Conservation (phyloP, 768 basidiomycete genomes). For the Podaxis rugospora region DNA sequence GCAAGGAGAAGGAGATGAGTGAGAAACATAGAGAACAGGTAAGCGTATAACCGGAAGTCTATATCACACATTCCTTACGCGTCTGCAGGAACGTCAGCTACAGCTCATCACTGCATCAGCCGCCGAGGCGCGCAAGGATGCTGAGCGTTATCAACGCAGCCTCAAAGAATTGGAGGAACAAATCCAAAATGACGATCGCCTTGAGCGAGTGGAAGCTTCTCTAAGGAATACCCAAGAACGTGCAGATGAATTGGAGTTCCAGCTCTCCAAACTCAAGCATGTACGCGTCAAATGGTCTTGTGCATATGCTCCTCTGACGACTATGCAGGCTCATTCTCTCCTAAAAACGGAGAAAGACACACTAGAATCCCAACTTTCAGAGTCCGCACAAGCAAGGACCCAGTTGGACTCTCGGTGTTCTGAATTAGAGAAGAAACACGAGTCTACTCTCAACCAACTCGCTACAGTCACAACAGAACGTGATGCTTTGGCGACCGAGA, state of each 20-base stretch:
- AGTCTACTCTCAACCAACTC: slow-evolving; percentile 38
- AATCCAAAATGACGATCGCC: slow-evolving; percentile 79
- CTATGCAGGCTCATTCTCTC: slow-evolving; percentile 45
- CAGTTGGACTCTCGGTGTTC: slow-evolving; percentile 46
- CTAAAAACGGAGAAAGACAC: slow-evolving; percentile 60
- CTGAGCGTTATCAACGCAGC: slow-evolving; percentile 50
- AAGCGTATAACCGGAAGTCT: slow-evolving; percentile 11
- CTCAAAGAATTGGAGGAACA: slow-evolving; percentile 76
- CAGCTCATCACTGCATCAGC: slow-evolving; percentile 55
- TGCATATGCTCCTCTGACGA: slow-evolving; percentile 1
- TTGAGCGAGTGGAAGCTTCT: slow-evolving; percentile 66
- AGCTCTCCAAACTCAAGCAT: slow-evolving; percentile 76
- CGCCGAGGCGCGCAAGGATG: slow-evolving; percentile 47
- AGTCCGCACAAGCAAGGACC: slow-evolving; percentile 36
- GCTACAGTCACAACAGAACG: slow-evolving; percentile 40
- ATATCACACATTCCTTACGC: slow-evolving; percentile 15
- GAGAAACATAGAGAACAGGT: slow-evolving; percentile 55
- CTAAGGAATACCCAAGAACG: slow-evolving; percentile 78
- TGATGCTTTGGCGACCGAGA: slow-evolving; percentile 45
- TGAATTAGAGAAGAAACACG: slow-evolving; percentile 36
- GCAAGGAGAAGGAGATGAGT: slow-evolving; percentile 49
- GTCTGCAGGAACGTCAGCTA: slow-evolving; percentile 66
- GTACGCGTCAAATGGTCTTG: slow-evolving; percentile 29
- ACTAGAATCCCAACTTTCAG: slow-evolving; percentile 43
- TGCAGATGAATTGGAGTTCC: slow-evolving; percentile 80